A percentile compares a stretch with the other conserved stretches of the same genome.
Conservation (phyloP, 495 filamentous ascomycete species). For the Monascus purpureus region DNA sequence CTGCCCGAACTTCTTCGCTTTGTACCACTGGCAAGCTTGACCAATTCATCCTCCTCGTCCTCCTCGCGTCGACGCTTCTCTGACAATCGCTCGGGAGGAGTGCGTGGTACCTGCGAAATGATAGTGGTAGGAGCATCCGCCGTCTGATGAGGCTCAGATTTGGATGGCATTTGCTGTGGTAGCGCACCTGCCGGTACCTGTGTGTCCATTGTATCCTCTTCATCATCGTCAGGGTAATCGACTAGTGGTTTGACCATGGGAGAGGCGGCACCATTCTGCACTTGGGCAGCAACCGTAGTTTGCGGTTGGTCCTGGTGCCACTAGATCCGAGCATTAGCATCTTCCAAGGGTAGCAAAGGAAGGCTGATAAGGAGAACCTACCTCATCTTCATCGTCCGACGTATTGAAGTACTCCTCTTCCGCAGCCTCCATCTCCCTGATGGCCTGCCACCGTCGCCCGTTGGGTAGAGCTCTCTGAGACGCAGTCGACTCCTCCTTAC, state of each 20-base stretch:
- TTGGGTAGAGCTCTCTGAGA: conserved; percentile 42
- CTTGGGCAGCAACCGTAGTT: conserved; percentile 9
- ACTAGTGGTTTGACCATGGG: conserved; percentile 61
- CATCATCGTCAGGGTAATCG: conserved; percentile 84
- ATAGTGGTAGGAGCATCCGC: conserved; percentile 17
- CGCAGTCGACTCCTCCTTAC: conserved; percentile 33
- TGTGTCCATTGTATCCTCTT: conserved; percentile 46
- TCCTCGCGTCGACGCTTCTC: conserved; percentile 88
- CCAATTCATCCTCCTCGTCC: conserved; percentile 70
- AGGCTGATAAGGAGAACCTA: no score
- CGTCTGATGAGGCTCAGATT: conserved; percentile 8
- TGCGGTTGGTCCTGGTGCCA: conserved; percentile 20
- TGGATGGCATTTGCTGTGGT: conserved; percentile 6
- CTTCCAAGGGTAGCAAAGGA: no score
- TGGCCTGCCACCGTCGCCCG: conserved; percentile 58
- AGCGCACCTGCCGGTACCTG: conserved; percentile 10
- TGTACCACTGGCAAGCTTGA: conserved; percentile 49
- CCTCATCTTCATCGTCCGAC: conserved; percentile 78
- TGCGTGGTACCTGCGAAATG: conserved; percentile 19
- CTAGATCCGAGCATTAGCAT: conserved; percentile 10
- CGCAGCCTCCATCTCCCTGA: conserved; percentile 71
- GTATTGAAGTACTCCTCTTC: conserved; percentile 95
- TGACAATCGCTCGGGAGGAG: conserved; percentile 58
- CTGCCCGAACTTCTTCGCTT: conserved; percentile 49
- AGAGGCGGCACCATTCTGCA: conserved; percentile 33